Conservation (phyloP, 208 protist species). For the Crithidia fasciculata region DNA sequence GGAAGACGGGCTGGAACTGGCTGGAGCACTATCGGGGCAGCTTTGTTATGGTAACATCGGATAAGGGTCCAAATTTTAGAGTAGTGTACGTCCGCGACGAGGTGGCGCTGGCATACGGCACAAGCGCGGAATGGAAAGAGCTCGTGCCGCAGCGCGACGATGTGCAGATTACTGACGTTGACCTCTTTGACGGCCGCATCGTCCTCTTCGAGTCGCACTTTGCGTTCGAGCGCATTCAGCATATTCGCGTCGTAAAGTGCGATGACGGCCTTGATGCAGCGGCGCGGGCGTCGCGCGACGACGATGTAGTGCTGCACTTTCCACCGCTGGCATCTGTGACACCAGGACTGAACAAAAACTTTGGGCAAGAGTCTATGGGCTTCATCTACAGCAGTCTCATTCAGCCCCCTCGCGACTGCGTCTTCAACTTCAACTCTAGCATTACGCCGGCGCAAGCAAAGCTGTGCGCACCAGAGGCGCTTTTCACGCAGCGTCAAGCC, state of each 20-base stretch:
- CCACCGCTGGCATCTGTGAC: slow-evolving; percentile 76
- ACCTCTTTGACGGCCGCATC: slow-evolving; percentile 82
- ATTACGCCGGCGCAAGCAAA: slow-evolving; percentile 71
- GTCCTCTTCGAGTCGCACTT: slow-evolving; percentile 86
- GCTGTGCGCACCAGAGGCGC: slow-evolving; percentile 71
- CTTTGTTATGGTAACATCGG: slow-evolving; percentile 88
- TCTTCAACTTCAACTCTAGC: slow-evolving; percentile 84
- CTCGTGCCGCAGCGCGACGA: slow-evolving; percentile 86
- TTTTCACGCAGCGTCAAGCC: slow-evolving; percentile 92
- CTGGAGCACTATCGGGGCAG: slow-evolving; percentile 87
- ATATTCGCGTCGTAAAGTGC: slow-evolving; percentile 87
- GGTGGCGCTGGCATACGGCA: slow-evolving; percentile 69
- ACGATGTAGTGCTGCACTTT: slow-evolving; percentile 91
- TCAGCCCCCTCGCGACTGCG: slow-evolving; percentile 84
- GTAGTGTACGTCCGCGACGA: slow-evolving; percentile 86
- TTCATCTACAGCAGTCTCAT: slow-evolving; percentile 90
- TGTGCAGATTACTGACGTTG: slow-evolving; percentile 87
- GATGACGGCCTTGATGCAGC: slow-evolving; percentile 72
- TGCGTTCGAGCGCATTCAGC: slow-evolving; percentile 83
- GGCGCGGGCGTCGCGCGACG: slow-evolving; percentile 40
- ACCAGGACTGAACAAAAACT: slow-evolving; percentile 92
- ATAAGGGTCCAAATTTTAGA: slow-evolving; percentile 83
- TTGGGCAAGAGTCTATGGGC: slow-evolving; percentile 85
- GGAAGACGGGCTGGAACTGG: slow-evolving; percentile 86
- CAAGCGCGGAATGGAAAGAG: slow-evolving; percentile 77